Evolutionary conservation across 2,329 filamentous ascomycete species (phyloP), one percentile per base, ranked within the genome.

Genomic region (Aspergillus unguis): DNA sequence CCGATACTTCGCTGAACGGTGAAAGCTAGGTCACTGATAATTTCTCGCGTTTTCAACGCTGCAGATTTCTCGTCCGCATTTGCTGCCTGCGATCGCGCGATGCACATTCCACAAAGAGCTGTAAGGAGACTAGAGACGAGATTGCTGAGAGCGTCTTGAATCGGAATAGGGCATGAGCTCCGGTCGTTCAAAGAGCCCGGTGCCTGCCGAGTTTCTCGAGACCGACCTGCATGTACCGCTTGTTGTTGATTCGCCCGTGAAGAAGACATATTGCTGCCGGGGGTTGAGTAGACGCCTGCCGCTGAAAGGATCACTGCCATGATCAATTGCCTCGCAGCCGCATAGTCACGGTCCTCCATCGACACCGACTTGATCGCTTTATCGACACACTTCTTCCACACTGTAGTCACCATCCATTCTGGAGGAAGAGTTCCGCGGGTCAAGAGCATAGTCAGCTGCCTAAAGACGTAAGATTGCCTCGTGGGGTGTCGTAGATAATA

Each of bases 381-480:
- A 32, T 65, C 63, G 59, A 74, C 61, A 53, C 67, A 71, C 5
- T 56, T 55, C 40, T 68, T 72, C 69, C 71, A 72, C 10, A 57
- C 51, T 17, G 58, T 66, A 10, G 72, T 74, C 37, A 71, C 70
- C 65, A 74, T 68, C 71, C 72, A 74, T 52, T 74, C 69, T 11
- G 67, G 60, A 8, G 71, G 70, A 9, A 75, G 23, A 4, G 58
- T 59, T 5, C 64, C 60, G 23, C 66, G 63, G n/a, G 54, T 36
- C 31, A 74, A 59, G 46, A 74, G 66, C 33, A 61, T 63, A n/a
- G 66, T 58, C 45, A 75, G 37, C 47, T 73, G 68, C 11, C 62
- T 58, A 44, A 68, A 72, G 25, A 67, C 59, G 52, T 62, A 74
- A 37, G 64, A 64, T 36, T 60, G 64, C 28, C 55, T 47, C 31